These are phyloP conservation scores for Aureobasidium sp. DNA, from an alignment of 2,329 filamentous ascomycete species.

Conservation along the genomic window DNA sequence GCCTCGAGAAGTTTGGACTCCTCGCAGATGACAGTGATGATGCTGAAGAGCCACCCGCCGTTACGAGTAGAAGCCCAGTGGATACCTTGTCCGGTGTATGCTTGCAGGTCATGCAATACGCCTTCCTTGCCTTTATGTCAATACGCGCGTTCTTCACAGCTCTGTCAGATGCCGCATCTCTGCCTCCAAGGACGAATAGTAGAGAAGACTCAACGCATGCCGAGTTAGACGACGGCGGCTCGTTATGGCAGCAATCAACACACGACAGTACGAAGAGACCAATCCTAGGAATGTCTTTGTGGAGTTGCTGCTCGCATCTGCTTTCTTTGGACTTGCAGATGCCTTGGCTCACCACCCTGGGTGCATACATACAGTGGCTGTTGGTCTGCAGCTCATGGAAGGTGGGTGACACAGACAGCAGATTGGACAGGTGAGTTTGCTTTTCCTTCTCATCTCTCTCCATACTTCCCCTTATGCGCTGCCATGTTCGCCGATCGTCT, in stretches of 20 bases:
- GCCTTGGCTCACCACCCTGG: constrained; percentile 76
- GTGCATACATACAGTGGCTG: constrained; percentile 69
- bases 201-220: not conserved
- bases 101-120: constrained; percentile 46
- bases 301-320: constrained; percentile 64
- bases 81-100: not conserved
- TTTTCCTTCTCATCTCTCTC: constrained; percentile 5
- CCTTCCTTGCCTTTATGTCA: constrained; percentile 40
- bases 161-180: constrained; percentile 58
- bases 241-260: constrained; percentile 14
- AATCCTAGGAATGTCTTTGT: constrained; percentile 68
- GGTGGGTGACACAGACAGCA: constrained; percentile 65
- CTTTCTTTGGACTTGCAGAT: constrained; percentile 70
- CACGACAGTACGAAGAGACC: constrained; percentile 43
- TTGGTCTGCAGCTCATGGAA: constrained; percentile 65
- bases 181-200: constrained; percentile 46
- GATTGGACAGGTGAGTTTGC: constrained; percentile 78
- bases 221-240: not conserved
- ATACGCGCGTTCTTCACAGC: constrained; percentile 59
- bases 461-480: not conserved
- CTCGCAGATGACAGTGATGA: constrained; percentile 31
- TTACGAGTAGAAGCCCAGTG: constrained; percentile 1
- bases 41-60: not conserved
- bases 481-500: constrained; percentile 1
- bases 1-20: constrained; percentile 50